These are phyloP conservation scores for Westerdykella sp. DNA, from an alignment of 2,329 filamentous ascomycete species.

Conservation along the genomic window DNA sequence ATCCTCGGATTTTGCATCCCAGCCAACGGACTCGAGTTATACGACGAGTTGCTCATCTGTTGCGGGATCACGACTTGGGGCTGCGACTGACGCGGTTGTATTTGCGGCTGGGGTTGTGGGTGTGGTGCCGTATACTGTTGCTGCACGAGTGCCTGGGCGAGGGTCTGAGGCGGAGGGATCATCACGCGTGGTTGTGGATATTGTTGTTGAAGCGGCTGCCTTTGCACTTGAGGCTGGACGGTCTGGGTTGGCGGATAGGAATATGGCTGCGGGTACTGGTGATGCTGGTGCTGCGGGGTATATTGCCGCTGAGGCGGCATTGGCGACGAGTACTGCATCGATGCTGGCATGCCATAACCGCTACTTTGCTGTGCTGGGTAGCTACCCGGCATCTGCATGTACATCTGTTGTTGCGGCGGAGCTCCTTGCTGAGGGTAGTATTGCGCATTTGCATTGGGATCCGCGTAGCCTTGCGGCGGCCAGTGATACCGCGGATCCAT, in stretches of 20 bases:
- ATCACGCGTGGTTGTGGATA: constrained; percentile 11
- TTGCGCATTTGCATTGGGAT: constrained; percentile 15
- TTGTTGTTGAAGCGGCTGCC: constrained; percentile 10
- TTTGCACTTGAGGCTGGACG: too few relatives aligned
- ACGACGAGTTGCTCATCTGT: constrained; percentile 3
- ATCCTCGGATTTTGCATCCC: constrained; percentile 25
- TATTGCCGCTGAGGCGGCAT: constrained; percentile 1
- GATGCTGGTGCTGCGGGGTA: constrained; percentile 18
- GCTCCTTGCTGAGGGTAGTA: constrained; percentile 13
- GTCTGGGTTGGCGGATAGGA: not conserved
- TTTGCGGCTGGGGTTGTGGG: constrained; percentile 6
- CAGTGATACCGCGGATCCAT: constrained; percentile 35
- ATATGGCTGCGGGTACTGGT: constrained; percentile 18
- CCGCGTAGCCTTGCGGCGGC: constrained; percentile 23
- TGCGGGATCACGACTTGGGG: constrained; percentile 25
- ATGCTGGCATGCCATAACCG: too few relatives aligned
- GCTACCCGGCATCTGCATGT: constrained; percentile 12
- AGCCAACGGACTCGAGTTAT: constrained; percentile 9
- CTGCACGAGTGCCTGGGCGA: constrained; percentile 10
- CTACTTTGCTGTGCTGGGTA: constrained; percentile 15
- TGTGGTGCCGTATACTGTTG: not conserved
- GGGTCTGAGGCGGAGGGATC: constrained; percentile 19
- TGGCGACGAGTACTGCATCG: too few relatives aligned
- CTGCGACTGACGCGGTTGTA: constrained; percentile 15
- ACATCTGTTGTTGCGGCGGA: constrained; percentile 8